Percentiles rank a stretch among this genome's conserved stretches.
Conservation (phyloP, 2,329 filamentous ascomycete species). For the Penicillium frequentans region DNA sequence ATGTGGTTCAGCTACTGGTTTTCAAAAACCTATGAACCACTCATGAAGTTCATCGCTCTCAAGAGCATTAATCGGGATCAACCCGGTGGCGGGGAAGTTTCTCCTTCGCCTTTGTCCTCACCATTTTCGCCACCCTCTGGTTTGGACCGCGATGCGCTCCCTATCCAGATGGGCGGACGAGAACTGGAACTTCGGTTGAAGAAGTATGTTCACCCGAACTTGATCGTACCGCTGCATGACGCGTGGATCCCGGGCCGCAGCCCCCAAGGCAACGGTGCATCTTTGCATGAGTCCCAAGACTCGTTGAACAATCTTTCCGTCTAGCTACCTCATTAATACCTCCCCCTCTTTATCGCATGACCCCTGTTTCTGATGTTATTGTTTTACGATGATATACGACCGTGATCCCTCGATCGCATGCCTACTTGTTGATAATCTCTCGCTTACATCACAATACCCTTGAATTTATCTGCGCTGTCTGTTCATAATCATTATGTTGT, state of each 20-base stretch:
- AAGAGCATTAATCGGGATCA: conserved; percentile 73
- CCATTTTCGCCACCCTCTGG: conserved; percentile 42
- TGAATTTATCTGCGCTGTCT: not conserved
- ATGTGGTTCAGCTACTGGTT: conserved; percentile 90
- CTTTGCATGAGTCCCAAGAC: conserved; percentile 16
- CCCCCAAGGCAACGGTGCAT: conserved; percentile 18
- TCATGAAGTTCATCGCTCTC: conserved; percentile 90
- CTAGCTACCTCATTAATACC: not conserved
- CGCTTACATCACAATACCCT: conserved; percentile 1
- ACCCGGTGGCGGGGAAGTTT: conserved; percentile 42
- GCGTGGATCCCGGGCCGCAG: conserved; percentile 43
- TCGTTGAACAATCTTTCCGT: not conserved
- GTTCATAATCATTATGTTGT: not conserved
- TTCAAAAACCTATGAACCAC: conserved; percentile 74
- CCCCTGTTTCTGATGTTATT: not conserved
- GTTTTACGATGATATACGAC: conserved; percentile 21
- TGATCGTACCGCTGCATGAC: conserved; percentile 45
- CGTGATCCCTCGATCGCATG: conserved; percentile 20
- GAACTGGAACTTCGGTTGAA: conserved; percentile 42
- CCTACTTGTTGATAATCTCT: conserved; percentile 1
- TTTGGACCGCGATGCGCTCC: conserved; percentile 45
- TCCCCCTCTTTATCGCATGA: not conserved
- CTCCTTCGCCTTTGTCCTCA: conserved; percentile 37
- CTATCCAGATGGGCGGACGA: conserved; percentile 41
- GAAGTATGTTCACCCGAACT: conserved; percentile 50